A percentile compares a stretch with the other conserved stretches of the same genome.
Evolutionary conservation across 2,329 filamentous ascomycete genomes (phyloP).

Genomic region (Aspergillus ustus): DNA sequence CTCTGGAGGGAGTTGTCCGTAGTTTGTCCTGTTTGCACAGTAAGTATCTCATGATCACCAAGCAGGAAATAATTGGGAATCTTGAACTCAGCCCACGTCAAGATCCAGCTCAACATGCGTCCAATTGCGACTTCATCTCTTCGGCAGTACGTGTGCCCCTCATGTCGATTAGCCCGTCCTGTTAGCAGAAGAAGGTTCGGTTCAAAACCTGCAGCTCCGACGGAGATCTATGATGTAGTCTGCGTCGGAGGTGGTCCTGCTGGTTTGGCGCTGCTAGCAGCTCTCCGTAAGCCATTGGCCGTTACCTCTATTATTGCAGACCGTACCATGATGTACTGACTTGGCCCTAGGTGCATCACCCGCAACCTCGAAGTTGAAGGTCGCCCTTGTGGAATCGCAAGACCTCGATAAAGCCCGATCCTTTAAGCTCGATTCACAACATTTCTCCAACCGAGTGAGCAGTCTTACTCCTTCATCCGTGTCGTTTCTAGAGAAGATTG

Average conservation of each 20-base stretch:
- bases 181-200: constrained; percentile 36
- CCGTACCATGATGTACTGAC: constrained; percentile 11
- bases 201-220: constrained; percentile 43
- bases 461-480: constrained; percentile 89
- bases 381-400: constrained; percentile 90
- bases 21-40: constrained; percentile 28
- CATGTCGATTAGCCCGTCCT: constrained; percentile 37
- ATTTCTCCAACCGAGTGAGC: constrained; percentile 93
- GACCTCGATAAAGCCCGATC: constrained; percentile 72
- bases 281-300: constrained; percentile 64
- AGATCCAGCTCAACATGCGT: constrained; percentile 37
- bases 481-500: constrained; percentile 79
- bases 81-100: constrained; percentile 11
- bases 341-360: constrained; percentile 69
- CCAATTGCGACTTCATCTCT: constrained; percentile 35
- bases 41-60: constrained; percentile 12
- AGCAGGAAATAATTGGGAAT: background rate
- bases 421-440: constrained; percentile 68
- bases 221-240: constrained; percentile 89
- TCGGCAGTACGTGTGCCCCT: constrained; percentile 47
- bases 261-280: constrained; percentile 79
- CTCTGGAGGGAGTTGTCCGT: no score
- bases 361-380: constrained; percentile 73
- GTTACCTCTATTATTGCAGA: background rate
- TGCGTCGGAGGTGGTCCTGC: constrained; percentile 89